A percentile compares a stretch with the other conserved stretches of the same genome.
Conservation (phyloP, 345 rosid genomes). For the Eucalyptus leucophloia region DNA sequence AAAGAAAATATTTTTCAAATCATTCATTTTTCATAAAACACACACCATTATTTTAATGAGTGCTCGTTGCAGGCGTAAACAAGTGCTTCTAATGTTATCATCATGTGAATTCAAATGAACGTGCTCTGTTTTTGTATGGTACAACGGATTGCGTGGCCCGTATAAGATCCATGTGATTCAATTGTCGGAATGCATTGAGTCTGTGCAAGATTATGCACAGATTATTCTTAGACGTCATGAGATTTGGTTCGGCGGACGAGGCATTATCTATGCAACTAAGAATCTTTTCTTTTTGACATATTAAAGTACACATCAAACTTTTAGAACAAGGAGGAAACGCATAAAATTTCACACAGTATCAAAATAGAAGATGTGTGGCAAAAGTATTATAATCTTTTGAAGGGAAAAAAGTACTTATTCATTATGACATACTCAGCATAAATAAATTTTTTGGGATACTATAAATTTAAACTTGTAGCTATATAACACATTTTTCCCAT, state of each 20-base stretch:
- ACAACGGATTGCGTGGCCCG: background rate
- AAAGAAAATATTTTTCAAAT: no score
- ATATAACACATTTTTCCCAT: no score
- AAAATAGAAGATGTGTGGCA: background rate
- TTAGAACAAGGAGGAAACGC: background rate
- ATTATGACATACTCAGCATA: no score
- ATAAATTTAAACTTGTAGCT: no score
- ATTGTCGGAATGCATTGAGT: background rate
- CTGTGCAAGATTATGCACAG: background rate
- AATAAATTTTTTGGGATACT: no score
- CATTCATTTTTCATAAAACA: no score
- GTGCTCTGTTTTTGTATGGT: background rate
- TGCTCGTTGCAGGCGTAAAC: rapidly evolving
- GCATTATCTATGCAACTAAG: background rate
- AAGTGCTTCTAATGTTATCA: background rate
- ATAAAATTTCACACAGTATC: background rate
- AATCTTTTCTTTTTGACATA: background rate
- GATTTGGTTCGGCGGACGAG: background rate
- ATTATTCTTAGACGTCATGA: background rate
- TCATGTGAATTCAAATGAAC: background rate
- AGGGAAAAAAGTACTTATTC: no score
- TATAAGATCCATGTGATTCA: background rate
- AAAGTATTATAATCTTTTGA: background rate
- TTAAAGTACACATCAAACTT: background rate
- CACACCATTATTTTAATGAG: background rate